These are phyloP conservation scores for Chrysoporthe cubensis DNA, from an alignment of 2,329 filamentous ascomycete species.

Conservation along the genomic window DNA sequence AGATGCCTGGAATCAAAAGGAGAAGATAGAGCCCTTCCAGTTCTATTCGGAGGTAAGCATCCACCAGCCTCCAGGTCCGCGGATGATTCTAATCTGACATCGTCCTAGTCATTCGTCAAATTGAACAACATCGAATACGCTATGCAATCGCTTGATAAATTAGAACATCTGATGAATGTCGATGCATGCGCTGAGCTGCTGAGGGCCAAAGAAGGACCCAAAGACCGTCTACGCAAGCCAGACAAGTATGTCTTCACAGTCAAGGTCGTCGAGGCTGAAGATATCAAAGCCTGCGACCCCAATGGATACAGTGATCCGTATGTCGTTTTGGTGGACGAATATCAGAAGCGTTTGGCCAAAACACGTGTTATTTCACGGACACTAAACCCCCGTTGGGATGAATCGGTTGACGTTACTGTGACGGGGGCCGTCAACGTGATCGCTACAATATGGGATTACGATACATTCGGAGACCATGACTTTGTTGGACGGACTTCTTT, in stretches of 20 bases:
- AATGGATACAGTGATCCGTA: constrained; percentile 95
- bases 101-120: constrained; percentile 83
- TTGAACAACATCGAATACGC: constrained; percentile 97
- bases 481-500: constrained; percentile 96
- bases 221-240: constrained; percentile 65
- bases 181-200: constrained; percentile 87
- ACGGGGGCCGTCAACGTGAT: constrained; percentile 91
- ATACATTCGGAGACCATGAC: constrained; percentile 95
- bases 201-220: constrained; percentile 70
- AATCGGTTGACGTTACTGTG: constrained; percentile 94
- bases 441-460: constrained; percentile 97
- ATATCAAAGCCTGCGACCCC: constrained; percentile 96
- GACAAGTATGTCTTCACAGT: constrained; percentile 97
- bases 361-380: constrained; percentile 89
- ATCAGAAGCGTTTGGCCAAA: constrained; percentile 94
- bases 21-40: constrained; percentile 94
- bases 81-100: constrained; percentile 36
- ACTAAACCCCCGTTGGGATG: constrained; percentile 95
- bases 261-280: constrained; percentile 97
- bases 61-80: constrained; percentile 18
- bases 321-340: constrained; percentile 94
- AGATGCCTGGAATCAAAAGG: constrained; percentile 88
- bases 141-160: constrained; percentile 85
- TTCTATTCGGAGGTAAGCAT: constrained; percentile 83
- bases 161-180: constrained; percentile 88